phyloP scores from a whole-genome alignment of 2,329 filamentous ascomycete genomes.

The Fusarium sterilihyphosum region DNA sequence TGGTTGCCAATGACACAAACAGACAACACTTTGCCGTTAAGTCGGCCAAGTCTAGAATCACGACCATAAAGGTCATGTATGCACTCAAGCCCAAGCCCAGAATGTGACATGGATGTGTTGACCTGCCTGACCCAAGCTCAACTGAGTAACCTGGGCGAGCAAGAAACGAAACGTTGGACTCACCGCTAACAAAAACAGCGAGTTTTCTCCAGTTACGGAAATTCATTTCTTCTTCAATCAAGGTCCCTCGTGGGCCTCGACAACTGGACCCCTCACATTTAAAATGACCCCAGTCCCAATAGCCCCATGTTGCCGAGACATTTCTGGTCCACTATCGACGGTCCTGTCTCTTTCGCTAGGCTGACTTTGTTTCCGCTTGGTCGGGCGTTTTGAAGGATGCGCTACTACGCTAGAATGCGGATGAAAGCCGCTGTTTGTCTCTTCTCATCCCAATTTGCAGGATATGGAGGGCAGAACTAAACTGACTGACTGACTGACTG shows the following conservation, averaged over 20 bases:
- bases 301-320: conserved; percentile 24
- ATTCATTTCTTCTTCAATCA: neutral
- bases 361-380: conserved; percentile 25
- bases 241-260: neutral
- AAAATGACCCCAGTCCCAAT: neutral
- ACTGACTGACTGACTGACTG: neutral
- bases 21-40: neutral
- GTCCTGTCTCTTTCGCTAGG: conserved; percentile 20
- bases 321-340: conserved; percentile 3
- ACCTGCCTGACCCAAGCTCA: neutral
- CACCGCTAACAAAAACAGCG: neutral
- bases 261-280: conserved; percentile 11
- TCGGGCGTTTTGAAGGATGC: conserved; percentile 24
- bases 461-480: neutral
- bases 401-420: conserved; percentile 9
- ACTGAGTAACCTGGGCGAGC: conserved; percentile 16
- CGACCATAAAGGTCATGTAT: neutral
- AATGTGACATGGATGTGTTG: neutral
- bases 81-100: neutral
- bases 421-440: conserved; percentile 3
- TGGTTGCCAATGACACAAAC: neutral
- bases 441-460: neutral
- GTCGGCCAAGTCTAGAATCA: conserved; percentile 5
- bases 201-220: conserved; percentile 5
- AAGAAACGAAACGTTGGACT: conserved; percentile 9